Conservation (phyloP, 352 stramenopile species). For the Pythium insidiosum region DNA sequence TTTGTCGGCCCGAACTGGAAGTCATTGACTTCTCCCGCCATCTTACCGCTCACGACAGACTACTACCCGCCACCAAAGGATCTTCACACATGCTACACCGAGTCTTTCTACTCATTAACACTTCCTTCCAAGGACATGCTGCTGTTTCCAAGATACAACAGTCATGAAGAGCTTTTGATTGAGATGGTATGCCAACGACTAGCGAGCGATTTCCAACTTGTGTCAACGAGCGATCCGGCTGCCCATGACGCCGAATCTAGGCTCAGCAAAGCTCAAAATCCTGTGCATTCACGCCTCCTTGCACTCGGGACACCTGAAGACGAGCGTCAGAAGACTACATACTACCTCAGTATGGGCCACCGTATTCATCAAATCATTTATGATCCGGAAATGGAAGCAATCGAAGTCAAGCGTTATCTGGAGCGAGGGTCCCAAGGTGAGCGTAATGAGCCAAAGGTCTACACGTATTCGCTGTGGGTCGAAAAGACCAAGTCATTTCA, state of each 20-base stretch:
- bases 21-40: conserved; percentile 91
- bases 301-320: conserved; percentile 15
- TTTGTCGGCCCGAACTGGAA: conserved; percentile 95
- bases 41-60: conserved; percentile 88
- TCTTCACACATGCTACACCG: conserved; percentile 48
- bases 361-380: conserved; percentile 79
- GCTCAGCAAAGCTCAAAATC: neutral
- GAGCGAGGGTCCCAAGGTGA: conserved; percentile 25
- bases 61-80: conserved; percentile 76
- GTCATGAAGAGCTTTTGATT: conserved; percentile 59
- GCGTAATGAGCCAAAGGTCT: conserved; percentile 30
- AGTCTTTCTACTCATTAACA: conserved; percentile 80
- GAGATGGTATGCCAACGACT: conserved; percentile 82
- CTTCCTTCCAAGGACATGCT: conserved; percentile 43
- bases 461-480: conserved; percentile 71
- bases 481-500: conserved; percentile 57
- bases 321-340: conserved; percentile 20
- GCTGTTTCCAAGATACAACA: conserved; percentile 46
- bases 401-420: conserved; percentile 75
- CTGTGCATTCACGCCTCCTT: neutral
- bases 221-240: conserved; percentile 17
- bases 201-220: conserved; percentile 69
- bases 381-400: conserved; percentile 55
- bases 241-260: neutral
- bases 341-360: conserved; percentile 74